These are phyloP conservation scores for Cicer judaicum DNA, from an alignment of 306 rosid genomes.

Conservation along the genomic window DNA sequence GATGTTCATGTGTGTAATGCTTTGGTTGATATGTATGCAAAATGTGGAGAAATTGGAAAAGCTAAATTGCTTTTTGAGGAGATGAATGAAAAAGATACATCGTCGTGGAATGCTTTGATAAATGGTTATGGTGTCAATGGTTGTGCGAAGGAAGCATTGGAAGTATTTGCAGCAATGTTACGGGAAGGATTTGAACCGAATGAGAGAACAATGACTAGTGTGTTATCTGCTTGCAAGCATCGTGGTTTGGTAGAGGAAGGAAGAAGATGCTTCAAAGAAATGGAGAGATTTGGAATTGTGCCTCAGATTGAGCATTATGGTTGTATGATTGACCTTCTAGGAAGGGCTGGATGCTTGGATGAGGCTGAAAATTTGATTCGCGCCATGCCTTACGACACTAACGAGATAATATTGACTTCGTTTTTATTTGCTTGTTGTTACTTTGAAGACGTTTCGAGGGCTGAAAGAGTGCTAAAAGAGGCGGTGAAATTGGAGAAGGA, in stretches of 20 bases:
- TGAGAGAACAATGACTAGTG: constrained; percentile 59
- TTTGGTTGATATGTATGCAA: constrained; percentile 72
- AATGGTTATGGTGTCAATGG: constrained; percentile 79
- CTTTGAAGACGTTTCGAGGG: constrained; percentile 60
- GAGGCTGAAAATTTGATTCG: constrained; percentile 69
- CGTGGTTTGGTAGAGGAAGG: constrained; percentile 77
- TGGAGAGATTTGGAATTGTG: constrained; percentile 56
- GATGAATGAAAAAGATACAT: constrained; percentile 55
- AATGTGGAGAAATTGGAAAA: constrained; percentile 65
- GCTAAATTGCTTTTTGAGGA: constrained; percentile 57
- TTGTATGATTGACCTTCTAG: constrained; percentile 76
- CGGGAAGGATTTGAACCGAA: constrained; percentile 51
- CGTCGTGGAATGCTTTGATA: constrained; percentile 83
- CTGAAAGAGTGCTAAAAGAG: constrained; percentile 59
- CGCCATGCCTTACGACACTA: constrained; percentile 65
- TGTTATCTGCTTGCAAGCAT: constrained; percentile 74
- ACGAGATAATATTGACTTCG: constrained; percentile 70
- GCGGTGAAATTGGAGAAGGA: constrained; percentile 52
- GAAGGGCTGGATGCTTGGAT: constrained; percentile 73
- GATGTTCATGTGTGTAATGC: constrained; percentile 56
- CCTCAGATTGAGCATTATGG: constrained; percentile 81
- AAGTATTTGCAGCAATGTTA: constrained; percentile 57
- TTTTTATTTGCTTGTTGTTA: constrained; percentile 69
- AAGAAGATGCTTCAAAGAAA: constrained; percentile 60
- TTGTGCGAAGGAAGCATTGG: constrained; percentile 63